Evolutionary conservation across 208 protist genomes (phyloP).

Genomic region (Crithidia acanthocephali): DNA sequence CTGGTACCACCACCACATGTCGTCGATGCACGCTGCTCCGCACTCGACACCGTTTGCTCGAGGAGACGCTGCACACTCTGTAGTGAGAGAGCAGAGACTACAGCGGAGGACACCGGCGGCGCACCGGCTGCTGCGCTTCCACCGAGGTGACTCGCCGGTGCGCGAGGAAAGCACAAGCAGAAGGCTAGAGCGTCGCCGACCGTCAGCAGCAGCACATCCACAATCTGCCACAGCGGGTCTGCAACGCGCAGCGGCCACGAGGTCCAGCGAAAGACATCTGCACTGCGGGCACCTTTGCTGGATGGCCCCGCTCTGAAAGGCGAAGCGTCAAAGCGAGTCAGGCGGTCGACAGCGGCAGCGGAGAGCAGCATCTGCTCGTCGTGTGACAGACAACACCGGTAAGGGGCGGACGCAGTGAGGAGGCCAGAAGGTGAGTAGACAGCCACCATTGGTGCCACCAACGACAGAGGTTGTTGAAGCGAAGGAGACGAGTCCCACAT

Average conservation of each 20-base stretch:
- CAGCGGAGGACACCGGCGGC: neutral
- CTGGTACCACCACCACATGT: neutral
- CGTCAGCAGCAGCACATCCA: slow-evolving; percentile 53
- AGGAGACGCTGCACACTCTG: slow-evolving; percentile 14
- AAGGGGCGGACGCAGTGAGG: slow-evolving; percentile 50
- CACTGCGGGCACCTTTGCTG: neutral
- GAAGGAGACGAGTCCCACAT: slow-evolving; percentile 12
- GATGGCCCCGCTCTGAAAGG: neutral
- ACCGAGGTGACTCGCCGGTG: neutral
- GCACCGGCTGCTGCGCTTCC: neutral
- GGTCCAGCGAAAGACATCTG: slow-evolving; percentile 21
- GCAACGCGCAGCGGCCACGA: slow-evolving; percentile 27
- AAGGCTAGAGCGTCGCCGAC: slow-evolving; percentile 54
- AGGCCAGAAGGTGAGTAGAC: slow-evolving; percentile 65
- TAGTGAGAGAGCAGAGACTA: slow-evolving; percentile 11
- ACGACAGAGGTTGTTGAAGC: neutral
- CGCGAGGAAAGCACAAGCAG: slow-evolving; percentile 44
- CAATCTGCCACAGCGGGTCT: neutral
- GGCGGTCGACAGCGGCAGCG: slow-evolving; percentile 53
- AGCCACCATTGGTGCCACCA: slow-evolving; percentile 37
- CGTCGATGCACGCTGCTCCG: neutral
- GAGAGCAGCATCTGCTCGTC: slow-evolving; percentile 46
- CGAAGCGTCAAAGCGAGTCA: slow-evolving; percentile 22
- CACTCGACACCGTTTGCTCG: slow-evolving; percentile 9
- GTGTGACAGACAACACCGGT: slow-evolving; percentile 38